Base-by-base conservation (phyloP, 2,329 filamentous ascomycete species). In the Ascosphaera aggregata region DNA sequence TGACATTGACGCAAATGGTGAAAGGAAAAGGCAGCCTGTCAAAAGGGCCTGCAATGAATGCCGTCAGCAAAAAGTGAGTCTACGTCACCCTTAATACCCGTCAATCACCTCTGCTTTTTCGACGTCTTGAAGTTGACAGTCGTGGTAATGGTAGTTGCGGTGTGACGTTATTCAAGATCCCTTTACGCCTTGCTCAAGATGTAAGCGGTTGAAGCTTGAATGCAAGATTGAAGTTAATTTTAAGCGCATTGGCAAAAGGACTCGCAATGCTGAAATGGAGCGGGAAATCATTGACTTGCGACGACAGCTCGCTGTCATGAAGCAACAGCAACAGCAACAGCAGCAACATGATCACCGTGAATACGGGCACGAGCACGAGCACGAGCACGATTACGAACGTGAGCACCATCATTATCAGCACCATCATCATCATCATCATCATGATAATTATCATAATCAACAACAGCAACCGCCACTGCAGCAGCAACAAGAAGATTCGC, bases 11-110 rank as follows among this genome's bases (percentile, higher is more conserved):
- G 46, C 44, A 36, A 53, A 55, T 34, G 60, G 62, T 44, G 59
- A 62, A 42, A 57, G 54, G 47, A 59, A 53, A 42, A 53, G 58
- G 42, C 57, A 57, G 41, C 62, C 63, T 2, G 59, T 65, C 44
- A 73, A 76, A 57, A 62, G 73, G 49, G 73, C 73, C 16, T 77
- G 73, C 53, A 76, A 76, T 52, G 71, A 77, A 50, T 78, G 73
- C 52, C 63, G 73, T 38, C 73, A 78, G 54, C 73, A 78, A 49
- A 77, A 77, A 62, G 73, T 76, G 45, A 54, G 53, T 41, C 36
- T 34, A 18, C 4, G 19, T 27, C 9, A 36, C 18, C 31, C 34
- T 32, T 36, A 38, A 20, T 27, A 42, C 32, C 39, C 38, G 16
- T 34, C 36, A 17, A 40, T 34, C 15, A 36, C n/a, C n/a, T n/a